Percentiles rank a stretch among this genome's conserved stretches.
phyloP scores from a whole-genome alignment of 805 yeast species.

The Yamadazyma kitorensis region DNA sequence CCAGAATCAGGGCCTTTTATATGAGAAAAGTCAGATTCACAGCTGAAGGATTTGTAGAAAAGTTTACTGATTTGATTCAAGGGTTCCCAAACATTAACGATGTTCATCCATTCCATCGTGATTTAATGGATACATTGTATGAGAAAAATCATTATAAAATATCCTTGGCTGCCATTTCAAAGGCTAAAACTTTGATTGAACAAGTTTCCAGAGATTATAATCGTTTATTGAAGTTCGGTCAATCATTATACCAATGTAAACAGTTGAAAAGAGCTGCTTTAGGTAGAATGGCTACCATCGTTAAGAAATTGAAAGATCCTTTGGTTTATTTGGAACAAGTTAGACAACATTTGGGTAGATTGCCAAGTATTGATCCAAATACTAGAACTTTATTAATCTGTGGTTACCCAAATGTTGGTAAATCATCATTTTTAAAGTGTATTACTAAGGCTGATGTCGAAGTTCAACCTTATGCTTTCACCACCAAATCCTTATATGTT shows the following conservation, averaged over 20 bases:
- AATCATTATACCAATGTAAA: slow-evolving; percentile 96
- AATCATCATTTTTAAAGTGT: slow-evolving; percentile 88
- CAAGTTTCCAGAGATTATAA: slow-evolving; percentile 95
- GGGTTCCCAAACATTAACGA: slow-evolving; percentile 97
- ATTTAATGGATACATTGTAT: slow-evolving; percentile 94
- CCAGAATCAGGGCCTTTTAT: slow-evolving; percentile 94
- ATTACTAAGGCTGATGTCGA: slow-evolving; percentile 98
- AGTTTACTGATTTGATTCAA: slow-evolving; percentile 76
- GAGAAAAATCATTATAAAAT: slow-evolving; percentile 98
- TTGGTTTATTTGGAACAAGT: slow-evolving; percentile 93
- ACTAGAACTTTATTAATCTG: slow-evolving; percentile 96
- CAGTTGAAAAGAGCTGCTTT: slow-evolving; percentile 97
- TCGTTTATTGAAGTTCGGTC: slow-evolving; percentile 93
- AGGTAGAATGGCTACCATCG: slow-evolving; percentile 99
- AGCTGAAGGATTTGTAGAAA: slow-evolving; percentile 93
- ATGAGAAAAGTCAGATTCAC: slow-evolving; percentile 98
- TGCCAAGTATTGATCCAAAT: slow-evolving; percentile 97
- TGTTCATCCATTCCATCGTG: slow-evolving; percentile 97
- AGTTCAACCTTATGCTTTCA: slow-evolving; percentile 99
- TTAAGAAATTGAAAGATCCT: slow-evolving; percentile 93
- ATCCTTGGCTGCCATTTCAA: slow-evolving; percentile 88
- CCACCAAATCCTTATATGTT: slow-evolving; percentile 94
- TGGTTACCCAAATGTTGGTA: slow-evolving; percentile 99
- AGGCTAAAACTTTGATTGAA: slow-evolving; percentile 91
- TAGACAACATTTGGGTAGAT: slow-evolving; percentile 97